Evolutionary conservation across 2,329 filamentous ascomycete genomes (phyloP).

Genomic region (Hypoxylon sp.): DNA sequence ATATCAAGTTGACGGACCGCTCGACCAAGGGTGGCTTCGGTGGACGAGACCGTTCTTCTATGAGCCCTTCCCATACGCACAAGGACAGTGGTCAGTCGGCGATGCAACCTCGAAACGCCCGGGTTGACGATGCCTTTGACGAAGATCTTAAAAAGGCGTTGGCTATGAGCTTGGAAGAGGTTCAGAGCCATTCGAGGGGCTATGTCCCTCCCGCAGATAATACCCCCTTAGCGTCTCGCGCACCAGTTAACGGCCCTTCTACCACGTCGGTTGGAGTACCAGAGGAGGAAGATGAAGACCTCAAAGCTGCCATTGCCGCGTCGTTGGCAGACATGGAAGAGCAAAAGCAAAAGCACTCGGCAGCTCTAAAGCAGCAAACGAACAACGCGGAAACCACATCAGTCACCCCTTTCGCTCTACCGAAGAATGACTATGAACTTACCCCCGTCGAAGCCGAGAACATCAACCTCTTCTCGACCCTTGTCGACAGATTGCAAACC

Average conservation of each 20-base stretch:
- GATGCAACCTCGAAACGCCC: constrained; percentile 90
- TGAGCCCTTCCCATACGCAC: constrained; percentile 55
- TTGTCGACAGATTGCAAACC: constrained; percentile 93
- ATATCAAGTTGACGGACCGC: constrained; percentile 85
- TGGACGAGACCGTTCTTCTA: constrained; percentile 54
- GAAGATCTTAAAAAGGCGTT: constrained; percentile 92
- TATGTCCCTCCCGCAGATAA: constrained; percentile 69
- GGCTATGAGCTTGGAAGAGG: constrained; percentile 96
- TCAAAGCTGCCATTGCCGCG: constrained; percentile 94
- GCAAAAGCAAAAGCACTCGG: constrained; percentile 90
- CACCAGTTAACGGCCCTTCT: constrained; percentile 49
- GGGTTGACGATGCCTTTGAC: constrained; percentile 90
- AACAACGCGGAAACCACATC: constrained; percentile 59
- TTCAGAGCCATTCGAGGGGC: constrained; percentile 75
- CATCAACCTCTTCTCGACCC: constrained; percentile 92
- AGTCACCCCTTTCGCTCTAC: constrained; percentile 64
- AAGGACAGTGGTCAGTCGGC: constrained; percentile 71
- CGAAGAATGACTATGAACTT: constrained; percentile 94
- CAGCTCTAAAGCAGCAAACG: constrained; percentile 81
- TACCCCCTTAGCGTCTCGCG: constrained; percentile 41
- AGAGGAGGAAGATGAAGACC: constrained; percentile 90
- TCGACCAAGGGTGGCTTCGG: constrained; percentile 53
- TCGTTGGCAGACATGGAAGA: constrained; percentile 97
- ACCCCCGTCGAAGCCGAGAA: constrained; percentile 95
- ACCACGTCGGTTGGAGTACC: constrained; percentile 54